These are phyloP conservation scores for Chenopodium formosanum DNA, from an alignment of 148 eudicot species.

Conservation along the genomic window DNA sequence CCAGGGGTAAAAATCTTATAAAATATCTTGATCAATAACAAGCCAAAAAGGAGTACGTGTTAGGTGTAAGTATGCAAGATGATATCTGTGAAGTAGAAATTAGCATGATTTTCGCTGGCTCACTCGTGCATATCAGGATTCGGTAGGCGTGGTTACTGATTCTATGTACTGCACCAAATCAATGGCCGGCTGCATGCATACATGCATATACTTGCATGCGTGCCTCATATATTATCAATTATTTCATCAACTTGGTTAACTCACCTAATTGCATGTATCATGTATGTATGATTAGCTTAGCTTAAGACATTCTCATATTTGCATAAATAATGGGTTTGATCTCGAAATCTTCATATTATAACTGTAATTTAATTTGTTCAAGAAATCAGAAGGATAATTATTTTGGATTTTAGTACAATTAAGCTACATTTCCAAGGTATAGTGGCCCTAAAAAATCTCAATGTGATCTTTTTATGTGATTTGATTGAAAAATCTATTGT, in stretches of 20 bases:
- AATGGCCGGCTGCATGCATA: neutral
- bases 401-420: neutral
- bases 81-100: neutral
- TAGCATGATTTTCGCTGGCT: constrained; percentile 16
- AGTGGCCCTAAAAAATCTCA: neutral
- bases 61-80: too few relatives aligned
- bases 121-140: constrained; percentile 20
- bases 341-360: neutral
- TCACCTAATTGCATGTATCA: neutral
- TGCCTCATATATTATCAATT: neutral
- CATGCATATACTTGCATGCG: neutral
- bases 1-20: too few relatives aligned
- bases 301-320: constrained; percentile 4
- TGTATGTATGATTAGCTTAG: neutral
- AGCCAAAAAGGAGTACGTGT: neutral
- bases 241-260: neutral
- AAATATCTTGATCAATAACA: neutral
- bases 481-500: constrained; percentile 7
- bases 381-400: neutral
- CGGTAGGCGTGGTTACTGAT: constrained; percentile 4
- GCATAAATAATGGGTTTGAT: neutral
- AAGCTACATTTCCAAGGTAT: neutral
- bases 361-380: neutral
- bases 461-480: neutral
- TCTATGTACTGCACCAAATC: neutral